A percentile compares a stretch with the other conserved stretches of the same genome.
phyloP scores from a whole-genome alignment of 2,329 filamentous ascomycete genomes.

The Bipolaris bicolor region DNA sequence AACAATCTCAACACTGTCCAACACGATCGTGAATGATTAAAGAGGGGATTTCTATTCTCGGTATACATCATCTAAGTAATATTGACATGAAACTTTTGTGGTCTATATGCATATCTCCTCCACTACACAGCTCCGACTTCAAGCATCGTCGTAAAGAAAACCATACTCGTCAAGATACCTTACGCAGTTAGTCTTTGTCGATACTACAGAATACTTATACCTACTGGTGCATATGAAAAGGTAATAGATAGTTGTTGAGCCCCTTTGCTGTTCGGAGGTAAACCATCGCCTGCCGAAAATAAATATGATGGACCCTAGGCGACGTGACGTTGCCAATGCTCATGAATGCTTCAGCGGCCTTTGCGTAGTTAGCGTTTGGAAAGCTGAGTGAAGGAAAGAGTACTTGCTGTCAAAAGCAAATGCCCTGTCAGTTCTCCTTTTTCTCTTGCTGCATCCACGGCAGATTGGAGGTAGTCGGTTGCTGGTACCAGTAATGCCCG shows the following conservation, averaged over 20 bases:
- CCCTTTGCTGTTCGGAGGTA: conserved; percentile 54
- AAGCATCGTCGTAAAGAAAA: conserved; percentile 18
- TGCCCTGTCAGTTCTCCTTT: conserved; percentile 50
- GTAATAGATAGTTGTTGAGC: conserved; percentile 53
- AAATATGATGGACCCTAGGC: conserved; percentile 51
- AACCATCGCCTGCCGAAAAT: conserved; percentile 55
- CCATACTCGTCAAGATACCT: conserved; percentile 57
- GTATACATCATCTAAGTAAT: too few species aligned
- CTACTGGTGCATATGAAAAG: conserved; percentile 56
- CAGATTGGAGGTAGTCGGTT: conserved; percentile 58
- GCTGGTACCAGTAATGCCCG: conserved; percentile 59
- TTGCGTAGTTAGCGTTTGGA: conserved; percentile 12
- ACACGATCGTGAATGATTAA: neutral
- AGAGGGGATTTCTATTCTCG: neutral
- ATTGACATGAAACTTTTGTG: neutral
- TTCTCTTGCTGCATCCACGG: conserved; percentile 52
- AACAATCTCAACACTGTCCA: neutral
- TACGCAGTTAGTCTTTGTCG: conserved; percentile 8
- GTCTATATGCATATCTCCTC: neutral
- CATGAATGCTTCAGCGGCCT: conserved; percentile 60
- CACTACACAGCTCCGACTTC: neutral
- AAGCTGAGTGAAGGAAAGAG: conserved; percentile 5
- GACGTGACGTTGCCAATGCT: conserved; percentile 59
- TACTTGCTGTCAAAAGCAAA: conserved; percentile 52
- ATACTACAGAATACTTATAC: conserved; percentile 15